Evolutionary conservation across 192 early-diverging fungal species (phyloP), one percentile per base, ranked within the genome.

Genomic region (Coemansia sp.): DNA sequence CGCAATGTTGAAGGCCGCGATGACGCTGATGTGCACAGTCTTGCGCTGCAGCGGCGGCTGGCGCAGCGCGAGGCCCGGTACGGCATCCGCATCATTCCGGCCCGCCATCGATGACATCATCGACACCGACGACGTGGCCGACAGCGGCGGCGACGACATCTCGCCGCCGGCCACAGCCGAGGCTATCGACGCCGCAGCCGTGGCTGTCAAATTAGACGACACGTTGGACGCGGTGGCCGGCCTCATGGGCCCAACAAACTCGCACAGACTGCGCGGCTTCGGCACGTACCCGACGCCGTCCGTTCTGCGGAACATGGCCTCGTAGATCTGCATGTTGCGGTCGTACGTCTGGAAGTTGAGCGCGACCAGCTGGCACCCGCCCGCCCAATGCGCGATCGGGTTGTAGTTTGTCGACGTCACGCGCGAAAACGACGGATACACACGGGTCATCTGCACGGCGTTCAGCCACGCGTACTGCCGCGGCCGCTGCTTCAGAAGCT

Each of bases 321-420:
- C 71, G 70, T 93, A 91, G 38, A 97, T 73, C 65, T 92, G 86
- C 88, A 92, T 88, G 42, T 86, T 83, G 47, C 81, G 73, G 65
- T 94, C 94, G 60, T 82, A 78, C 7, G 84, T 94, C 58, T 97
- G 95, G 54, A 85, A 92, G 73, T 97, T 97, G 58, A 97, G 65
- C 2, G 95, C 93, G 2, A 93, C 93, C 81, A 97, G 78, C 71
- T 95, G 93, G 29, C 79, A 83, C 3, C 95, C 95, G 10, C 65
- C 73, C 11, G 71, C 76, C 95, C 95, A 97, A 64, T 91, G 87
- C 8, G 81, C 73, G 23, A 89, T 79, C 2, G 95, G 94, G 58
- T 95, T 89, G 61, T 84, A 92, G 72, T 96, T 96, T 42, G 87
- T 83, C 14, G 89, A 91, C 31, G 69, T 87, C 50, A 96, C 73